Conservation (phyloP, 176 grass and related monocot genomes). For the Oryza glumipatula region DNA sequence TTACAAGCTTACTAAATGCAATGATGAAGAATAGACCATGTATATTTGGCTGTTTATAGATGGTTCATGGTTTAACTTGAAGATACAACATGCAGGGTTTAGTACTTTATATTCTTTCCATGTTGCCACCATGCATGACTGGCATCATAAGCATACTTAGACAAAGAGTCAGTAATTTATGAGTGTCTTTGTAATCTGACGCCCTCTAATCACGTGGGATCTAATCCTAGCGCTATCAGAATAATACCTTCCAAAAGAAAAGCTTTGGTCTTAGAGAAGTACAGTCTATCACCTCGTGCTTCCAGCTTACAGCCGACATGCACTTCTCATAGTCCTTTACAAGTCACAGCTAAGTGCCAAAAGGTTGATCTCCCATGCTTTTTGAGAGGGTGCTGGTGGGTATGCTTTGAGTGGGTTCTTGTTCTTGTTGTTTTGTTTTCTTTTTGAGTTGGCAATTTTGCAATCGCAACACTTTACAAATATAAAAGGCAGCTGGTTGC, state of each 20-base stretch:
- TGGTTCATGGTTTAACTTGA: neutral
- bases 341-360: conserved; percentile 13
- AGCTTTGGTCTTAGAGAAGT: conserved; percentile 2
- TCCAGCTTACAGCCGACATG: conserved; percentile 31
- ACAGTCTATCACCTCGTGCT: neutral
- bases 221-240: conserved; percentile 37
- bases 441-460: neutral
- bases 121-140: conserved; percentile 30
- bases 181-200: neutral
- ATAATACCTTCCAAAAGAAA: conserved; percentile 37
- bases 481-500: neutral
- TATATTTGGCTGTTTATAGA: neutral
- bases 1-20: neutral
- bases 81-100: neutral
- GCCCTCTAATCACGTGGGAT: conserved; percentile 13
- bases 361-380: conserved; percentile 4
- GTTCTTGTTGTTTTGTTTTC: conserved; percentile 8
- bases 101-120: conserved; percentile 27
- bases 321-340: conserved; percentile 22
- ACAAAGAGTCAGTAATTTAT: conserved; percentile 12
- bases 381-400: neutral
- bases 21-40: conserved; percentile 14
- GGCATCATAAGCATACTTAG: conserved; percentile 4
- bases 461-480: neutral
- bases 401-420: conserved; percentile 24